A percentile compares a stretch with the other conserved stretches of the same genome.
Conservation (phyloP, 495 filamentous ascomycete species). For the Antarctomyces pellizariae region DNA sequence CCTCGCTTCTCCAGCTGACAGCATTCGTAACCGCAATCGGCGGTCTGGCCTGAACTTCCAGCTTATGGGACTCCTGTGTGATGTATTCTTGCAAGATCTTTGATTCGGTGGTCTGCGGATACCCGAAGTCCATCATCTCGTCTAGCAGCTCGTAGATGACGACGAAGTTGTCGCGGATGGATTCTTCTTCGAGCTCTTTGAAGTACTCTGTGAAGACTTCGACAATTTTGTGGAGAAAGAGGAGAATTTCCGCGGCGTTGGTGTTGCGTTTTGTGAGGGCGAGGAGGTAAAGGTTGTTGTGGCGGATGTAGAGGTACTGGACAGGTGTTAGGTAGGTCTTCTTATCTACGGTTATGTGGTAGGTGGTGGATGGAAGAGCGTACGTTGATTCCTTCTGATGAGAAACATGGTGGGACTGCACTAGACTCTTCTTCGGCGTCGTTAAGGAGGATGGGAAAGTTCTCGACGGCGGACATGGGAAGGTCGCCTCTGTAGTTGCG, state of each 20-base stretch:
- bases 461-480: constrained; percentile 97
- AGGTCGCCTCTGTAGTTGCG: constrained; percentile 98
- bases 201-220: constrained; percentile 99
- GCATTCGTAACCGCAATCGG: constrained; percentile 98
- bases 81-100: constrained; percentile 99
- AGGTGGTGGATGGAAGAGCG: constrained; percentile 12
- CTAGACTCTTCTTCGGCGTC: constrained; percentile 99
- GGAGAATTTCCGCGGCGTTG: constrained; percentile 93
- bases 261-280: constrained; percentile 96
- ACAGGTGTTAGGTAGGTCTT: constrained; percentile 4
- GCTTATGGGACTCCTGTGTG: constrained; percentile 96
- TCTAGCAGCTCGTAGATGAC: constrained; percentile 97
- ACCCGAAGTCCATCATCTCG: constrained; percentile 99
- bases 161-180: constrained; percentile 98
- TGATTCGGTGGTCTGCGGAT: constrained; percentile 94
- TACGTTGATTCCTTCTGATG: constrained; percentile 95
- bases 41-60: constrained; percentile 95
- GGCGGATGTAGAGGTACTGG: constrained; percentile 97
- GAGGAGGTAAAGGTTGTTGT: constrained; percentile 98
- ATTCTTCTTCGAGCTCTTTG: constrained; percentile 97
- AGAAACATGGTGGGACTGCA: constrained; percentile 94
- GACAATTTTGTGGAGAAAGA: constrained; percentile 95
- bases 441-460: constrained; percentile 87
- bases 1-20: constrained; percentile 93
- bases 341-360: not conserved